phyloP scores from a whole-genome alignment of 2,329 filamentous ascomycete species.

The Aspergillus sp. region DNA sequence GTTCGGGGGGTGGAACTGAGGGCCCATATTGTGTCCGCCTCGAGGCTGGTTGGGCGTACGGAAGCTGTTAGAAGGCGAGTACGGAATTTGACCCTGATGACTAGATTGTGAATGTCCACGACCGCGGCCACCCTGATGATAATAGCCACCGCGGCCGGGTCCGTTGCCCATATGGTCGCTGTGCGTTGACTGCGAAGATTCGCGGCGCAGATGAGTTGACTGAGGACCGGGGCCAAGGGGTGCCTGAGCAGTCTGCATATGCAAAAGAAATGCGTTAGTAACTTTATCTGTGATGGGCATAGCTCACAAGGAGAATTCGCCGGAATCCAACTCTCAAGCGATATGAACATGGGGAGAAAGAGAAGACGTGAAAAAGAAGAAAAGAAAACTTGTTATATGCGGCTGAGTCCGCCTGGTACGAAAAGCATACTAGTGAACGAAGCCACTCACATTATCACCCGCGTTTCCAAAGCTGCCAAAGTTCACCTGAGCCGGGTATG shows the following conservation, averaged over 20 bases:
- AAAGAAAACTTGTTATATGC: not conserved
- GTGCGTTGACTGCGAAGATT: conserved; percentile 81
- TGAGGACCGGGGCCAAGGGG: conserved; percentile 62
- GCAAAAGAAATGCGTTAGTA: conserved; percentile 1
- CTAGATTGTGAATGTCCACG: conserved; percentile 56
- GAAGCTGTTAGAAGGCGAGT: conserved; percentile 56
- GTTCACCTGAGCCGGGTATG: conserved; percentile 67
- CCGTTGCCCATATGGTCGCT: conserved; percentile 57
- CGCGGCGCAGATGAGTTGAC: conserved; percentile 76
- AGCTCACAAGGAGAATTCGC: not conserved
- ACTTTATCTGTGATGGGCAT: not conserved
- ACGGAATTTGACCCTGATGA: conserved; percentile 54
- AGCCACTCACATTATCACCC: conserved; percentile 65
- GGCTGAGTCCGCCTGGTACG: not conserved
- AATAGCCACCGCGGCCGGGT: conserved; percentile 56
- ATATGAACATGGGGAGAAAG: not conserved
- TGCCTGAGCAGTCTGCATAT: conserved; percentile 60
- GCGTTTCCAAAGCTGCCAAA: conserved; percentile 82
- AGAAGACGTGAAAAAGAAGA: not conserved
- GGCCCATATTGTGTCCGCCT: conserved; percentile 52
- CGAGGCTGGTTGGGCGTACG: conserved; percentile 54
- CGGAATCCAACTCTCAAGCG: not conserved
- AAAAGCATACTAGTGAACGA: not conserved
- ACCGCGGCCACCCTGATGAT: conserved; percentile 54
- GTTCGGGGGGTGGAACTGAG: conserved; percentile 49